Percentiles rank a stretch among this genome's conserved stretches.
These are phyloP conservation scores for Sanghuangporus baumii DNA, from an alignment of 1,284 basidiomycete species.

Conservation along the genomic window DNA sequence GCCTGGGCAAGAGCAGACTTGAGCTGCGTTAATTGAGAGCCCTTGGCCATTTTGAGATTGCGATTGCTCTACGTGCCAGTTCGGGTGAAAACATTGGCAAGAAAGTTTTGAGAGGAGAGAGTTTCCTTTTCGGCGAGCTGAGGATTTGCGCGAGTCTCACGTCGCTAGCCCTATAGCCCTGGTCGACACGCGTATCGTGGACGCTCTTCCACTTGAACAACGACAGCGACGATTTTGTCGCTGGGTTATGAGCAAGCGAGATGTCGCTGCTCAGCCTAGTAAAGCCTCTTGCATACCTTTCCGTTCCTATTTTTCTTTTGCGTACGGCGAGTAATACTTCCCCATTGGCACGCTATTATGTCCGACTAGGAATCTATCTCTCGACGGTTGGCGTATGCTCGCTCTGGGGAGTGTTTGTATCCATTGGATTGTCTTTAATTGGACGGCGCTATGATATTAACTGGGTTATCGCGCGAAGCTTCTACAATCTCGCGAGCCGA, in stretches of 20 bases:
- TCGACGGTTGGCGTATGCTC: slow-evolving; percentile 71
- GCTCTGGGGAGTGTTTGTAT: slow-evolving; percentile 70
- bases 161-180: not conserved
- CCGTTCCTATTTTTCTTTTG: slow-evolving; percentile 59
- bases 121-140: slow-evolving; percentile 8
- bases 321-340: slow-evolving; percentile 51
- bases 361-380: slow-evolving; percentile 70
- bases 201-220: not conserved
- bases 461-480: slow-evolving; percentile 78
- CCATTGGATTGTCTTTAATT: slow-evolving; percentile 62
- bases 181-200: not conserved
- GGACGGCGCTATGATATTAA: slow-evolving; percentile 84
- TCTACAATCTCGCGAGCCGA: slow-evolving; percentile 69
- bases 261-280: slow-evolving; percentile 62
- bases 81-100: not conserved
- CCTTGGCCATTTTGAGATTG: slow-evolving; percentile 47
- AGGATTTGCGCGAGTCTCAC: not conserved
- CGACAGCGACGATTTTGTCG: not conserved
- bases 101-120: not conserved
- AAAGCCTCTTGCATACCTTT: slow-evolving; percentile 68
- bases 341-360: slow-evolving; percentile 62
- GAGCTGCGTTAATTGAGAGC: slow-evolving; percentile 83
- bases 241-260: not conserved
- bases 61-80: not conserved
- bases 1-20: slow-evolving; percentile 77